A percentile compares a stretch with the other conserved stretches of the same genome.
These are phyloP conservation scores for Zopfia rhizophila DNA, from an alignment of 2,329 filamentous ascomycete species.

Conservation along the genomic window DNA sequence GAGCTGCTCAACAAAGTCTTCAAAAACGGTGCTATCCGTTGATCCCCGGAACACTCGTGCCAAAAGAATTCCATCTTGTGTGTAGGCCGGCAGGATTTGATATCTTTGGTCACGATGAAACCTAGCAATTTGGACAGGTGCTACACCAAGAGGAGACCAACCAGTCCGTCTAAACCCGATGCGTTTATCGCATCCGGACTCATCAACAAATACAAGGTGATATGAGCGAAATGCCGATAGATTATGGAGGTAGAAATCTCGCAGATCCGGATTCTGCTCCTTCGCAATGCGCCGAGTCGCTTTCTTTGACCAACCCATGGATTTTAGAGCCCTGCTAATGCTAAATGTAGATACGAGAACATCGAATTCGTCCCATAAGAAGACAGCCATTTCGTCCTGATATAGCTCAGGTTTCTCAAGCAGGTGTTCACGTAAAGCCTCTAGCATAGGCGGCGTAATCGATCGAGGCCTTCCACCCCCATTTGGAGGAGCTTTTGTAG, in stretches of 20 bases:
- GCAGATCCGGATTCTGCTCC: slow-evolving; percentile 46
- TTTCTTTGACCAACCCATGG: slow-evolving; percentile 45
- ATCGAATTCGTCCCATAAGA: slow-evolving; percentile 39
- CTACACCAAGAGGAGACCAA: slow-evolving; percentile 41
- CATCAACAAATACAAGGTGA: slow-evolving; percentile 50
- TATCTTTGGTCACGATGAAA: slow-evolving; percentile 19
- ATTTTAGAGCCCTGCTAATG: slow-evolving; percentile 35
- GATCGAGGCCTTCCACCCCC: slow-evolving; percentile 23
- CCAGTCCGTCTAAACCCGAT: slow-evolving; percentile 45
- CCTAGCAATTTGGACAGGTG: slow-evolving; percentile 29
- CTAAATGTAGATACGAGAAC: slow-evolving; percentile 22
- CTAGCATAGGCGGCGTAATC: slow-evolving; percentile 39
- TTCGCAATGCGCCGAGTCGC: slow-evolving; percentile 40
- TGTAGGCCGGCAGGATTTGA: slow-evolving; percentile 22
- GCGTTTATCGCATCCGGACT: slow-evolving; percentile 52
- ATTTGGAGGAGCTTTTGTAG: slow-evolving; percentile 22
- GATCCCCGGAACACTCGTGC: too few relatives aligned
- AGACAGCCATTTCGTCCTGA: slow-evolving; percentile 39
- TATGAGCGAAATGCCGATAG: slow-evolving; percentile 45
- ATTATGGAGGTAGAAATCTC: slow-evolving; percentile 48
- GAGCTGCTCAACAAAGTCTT: too few relatives aligned
- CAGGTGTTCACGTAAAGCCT: slow-evolving; percentile 39
- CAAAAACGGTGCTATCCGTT: too few relatives aligned
- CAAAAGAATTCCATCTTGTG: slow-evolving; percentile 15
- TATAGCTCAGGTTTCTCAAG: slow-evolving; percentile 41